phyloP scores from a whole-genome alignment of 805 yeast genomes.

The Lipomyces yamadae region DNA sequence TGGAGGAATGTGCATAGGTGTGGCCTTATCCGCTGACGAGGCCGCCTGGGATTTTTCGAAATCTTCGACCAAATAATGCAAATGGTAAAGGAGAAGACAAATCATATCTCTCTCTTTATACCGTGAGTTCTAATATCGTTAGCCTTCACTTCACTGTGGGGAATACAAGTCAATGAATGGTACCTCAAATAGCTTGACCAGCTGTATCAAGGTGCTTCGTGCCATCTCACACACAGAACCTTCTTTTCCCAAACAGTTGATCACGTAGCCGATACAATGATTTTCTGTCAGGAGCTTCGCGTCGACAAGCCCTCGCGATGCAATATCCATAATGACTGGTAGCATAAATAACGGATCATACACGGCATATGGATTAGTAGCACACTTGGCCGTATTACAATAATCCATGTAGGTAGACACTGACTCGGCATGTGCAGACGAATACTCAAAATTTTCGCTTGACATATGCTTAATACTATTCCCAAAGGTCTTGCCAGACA shows the following conservation, averaged over 20 bases:
- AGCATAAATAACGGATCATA: slow-evolving; percentile 32
- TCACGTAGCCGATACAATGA: slow-evolving; percentile 57
- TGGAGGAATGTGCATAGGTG: slow-evolving; percentile 44
- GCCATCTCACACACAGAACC: slow-evolving; percentile 11
- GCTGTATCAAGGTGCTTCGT: slow-evolving; percentile 3
- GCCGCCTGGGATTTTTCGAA: neutral
- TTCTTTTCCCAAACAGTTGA: slow-evolving; percentile 44
- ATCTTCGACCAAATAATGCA: neutral
- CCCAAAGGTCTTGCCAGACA: slow-evolving; percentile 15
- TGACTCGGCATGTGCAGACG: neutral
- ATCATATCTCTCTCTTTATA: slow-evolving; percentile 64
- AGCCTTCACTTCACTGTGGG: neutral
- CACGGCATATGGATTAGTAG: slow-evolving; percentile 8
- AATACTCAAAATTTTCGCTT: slow-evolving; percentile 68
- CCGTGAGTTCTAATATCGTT: slow-evolving; percentile 47
- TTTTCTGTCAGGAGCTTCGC: slow-evolving; percentile 63
- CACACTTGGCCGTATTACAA: neutral
- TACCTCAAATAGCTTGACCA: slow-evolving; percentile 22
- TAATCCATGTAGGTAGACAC: neutral
- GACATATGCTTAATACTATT: slow-evolving; percentile 45
- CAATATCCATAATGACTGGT: slow-evolving; percentile 22
- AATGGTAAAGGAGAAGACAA: slow-evolving; percentile 56
- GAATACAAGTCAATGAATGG: neutral
- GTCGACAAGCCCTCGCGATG: slow-evolving; percentile 48
- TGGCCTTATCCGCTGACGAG: neutral